phyloP scores from a whole-genome alignment of 148 eudicot species.

The Rhododendron ovatum region DNA sequence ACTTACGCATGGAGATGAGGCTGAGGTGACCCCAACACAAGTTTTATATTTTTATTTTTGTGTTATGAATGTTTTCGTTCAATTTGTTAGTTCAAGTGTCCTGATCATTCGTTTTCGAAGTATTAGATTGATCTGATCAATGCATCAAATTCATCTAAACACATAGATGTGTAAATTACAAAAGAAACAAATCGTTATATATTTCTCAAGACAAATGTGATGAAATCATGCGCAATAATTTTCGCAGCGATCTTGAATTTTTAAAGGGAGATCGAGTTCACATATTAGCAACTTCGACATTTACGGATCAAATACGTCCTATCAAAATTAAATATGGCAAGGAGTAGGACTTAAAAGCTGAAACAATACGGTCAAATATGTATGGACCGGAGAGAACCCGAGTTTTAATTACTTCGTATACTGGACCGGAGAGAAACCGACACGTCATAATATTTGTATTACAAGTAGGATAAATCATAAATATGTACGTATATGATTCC shows the following conservation, averaged over 20 bases:
- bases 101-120: not conserved
- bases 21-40: too few relatives aligned
- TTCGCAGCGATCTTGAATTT: not conserved
- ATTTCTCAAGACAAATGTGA: not conserved
- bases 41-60: too few relatives aligned
- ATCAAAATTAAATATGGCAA: not conserved
- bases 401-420: too few relatives aligned
- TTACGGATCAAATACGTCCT: not conserved
- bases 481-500: not conserved
- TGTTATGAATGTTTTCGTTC: not conserved
- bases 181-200: not conserved
- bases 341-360: not conserved
- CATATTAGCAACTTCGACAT: not conserved
- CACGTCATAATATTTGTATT: not conserved
- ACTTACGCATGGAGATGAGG: too few relatives aligned
- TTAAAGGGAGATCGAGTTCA: not conserved
- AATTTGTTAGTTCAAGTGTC: not conserved
- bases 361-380: not conserved
- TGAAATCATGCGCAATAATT: not conserved
- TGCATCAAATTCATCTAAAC: not conserved
- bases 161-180: not conserved
- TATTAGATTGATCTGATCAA: too few relatives aligned
- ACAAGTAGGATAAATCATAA: too few relatives aligned
- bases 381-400: not conserved
- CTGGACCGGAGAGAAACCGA: not conserved